Evolutionary conservation across 768 basidiomycete species (phyloP).

Genomic region (Nevesoporus exiguus): DNA sequence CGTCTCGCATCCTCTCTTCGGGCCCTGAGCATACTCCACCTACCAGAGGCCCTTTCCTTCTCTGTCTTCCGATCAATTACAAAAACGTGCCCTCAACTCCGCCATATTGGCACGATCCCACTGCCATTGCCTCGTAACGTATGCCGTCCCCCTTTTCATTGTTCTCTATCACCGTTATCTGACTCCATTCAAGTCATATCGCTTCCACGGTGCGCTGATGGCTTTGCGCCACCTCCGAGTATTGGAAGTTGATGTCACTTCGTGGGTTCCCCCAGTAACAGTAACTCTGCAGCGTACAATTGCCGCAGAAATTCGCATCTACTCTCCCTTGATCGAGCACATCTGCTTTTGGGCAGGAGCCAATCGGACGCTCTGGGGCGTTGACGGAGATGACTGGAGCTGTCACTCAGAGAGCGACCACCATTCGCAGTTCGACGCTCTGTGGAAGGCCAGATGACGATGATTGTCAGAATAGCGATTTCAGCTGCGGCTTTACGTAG

Average conservation of each 20-base stretch:
- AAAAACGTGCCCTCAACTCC: constrained; percentile 33
- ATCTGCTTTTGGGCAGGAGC: constrained; percentile 35
- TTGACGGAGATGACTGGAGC: constrained; percentile 37
- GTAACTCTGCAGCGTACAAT: constrained; percentile 34
- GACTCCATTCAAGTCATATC: constrained; percentile 28
- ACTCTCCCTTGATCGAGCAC: constrained; percentile 33
- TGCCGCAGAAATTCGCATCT: constrained; percentile 38
- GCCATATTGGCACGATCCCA: constrained; percentile 38
- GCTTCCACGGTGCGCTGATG: constrained; percentile 34
- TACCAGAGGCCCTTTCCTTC: constrained; percentile 32
- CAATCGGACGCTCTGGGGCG: constrained; percentile 27
- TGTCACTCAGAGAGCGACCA: constrained; percentile 27
- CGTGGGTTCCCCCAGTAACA: constrained; percentile 33
- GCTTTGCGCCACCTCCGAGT: constrained; percentile 32
- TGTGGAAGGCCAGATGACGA: constrained; percentile 29
- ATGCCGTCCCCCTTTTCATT: constrained; percentile 16
- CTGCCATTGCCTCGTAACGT: constrained; percentile 36
- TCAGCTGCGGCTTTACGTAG: constrained; percentile 27
- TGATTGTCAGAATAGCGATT: constrained; percentile 10
- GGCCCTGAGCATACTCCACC: constrained; percentile 35
- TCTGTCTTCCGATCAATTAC: constrained; percentile 34
- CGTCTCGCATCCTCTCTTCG: constrained; percentile 32
- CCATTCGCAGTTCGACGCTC: constrained; percentile 25
- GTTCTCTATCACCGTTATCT: constrained; percentile 18
- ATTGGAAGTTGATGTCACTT: constrained; percentile 37